phyloP scores from a whole-genome alignment of 148 eudicot genomes.

The Rhododendron williamsianum region DNA sequence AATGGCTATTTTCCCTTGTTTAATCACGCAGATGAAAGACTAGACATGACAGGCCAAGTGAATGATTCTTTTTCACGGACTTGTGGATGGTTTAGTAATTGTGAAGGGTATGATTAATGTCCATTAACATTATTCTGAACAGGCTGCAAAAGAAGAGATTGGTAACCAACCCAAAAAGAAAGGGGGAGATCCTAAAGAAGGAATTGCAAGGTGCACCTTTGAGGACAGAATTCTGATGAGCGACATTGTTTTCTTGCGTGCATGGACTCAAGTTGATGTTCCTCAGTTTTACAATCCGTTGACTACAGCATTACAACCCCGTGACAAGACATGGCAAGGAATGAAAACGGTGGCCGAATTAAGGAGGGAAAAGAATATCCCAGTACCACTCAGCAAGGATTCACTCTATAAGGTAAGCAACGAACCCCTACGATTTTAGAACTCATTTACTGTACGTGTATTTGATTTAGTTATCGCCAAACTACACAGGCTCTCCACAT shows the following conservation, averaged over 20 bases:
- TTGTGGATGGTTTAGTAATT: not conserved
- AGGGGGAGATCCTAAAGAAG: constrained; percentile 60
- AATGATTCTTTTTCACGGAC: not conserved
- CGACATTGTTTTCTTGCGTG: constrained; percentile 79
- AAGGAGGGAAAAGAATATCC: constrained; percentile 56
- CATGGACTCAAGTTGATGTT: constrained; percentile 91
- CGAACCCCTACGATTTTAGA: not conserved
- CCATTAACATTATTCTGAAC: constrained; percentile 8
- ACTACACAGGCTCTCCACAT: not conserved
- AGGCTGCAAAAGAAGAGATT: constrained; percentile 88
- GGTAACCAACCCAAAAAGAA: constrained; percentile 57
- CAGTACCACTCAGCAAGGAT: constrained; percentile 77
- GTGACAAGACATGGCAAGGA: constrained; percentile 66
- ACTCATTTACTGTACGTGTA: not conserved
- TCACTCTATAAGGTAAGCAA: constrained; percentile 67
- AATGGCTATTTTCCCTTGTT: not conserved
- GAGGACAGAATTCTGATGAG: constrained; percentile 96
- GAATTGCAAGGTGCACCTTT: constrained; percentile 94
- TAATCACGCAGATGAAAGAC: not conserved
- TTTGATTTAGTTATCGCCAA: not conserved
- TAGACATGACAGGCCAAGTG: not conserved
- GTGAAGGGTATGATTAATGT: not conserved
- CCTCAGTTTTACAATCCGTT: constrained; percentile 75
- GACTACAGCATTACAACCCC: constrained; percentile 92
- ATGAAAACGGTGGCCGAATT: constrained; percentile 92